A percentile compares a stretch with the other conserved stretches of the same genome.
These are phyloP conservation scores for Dicorynia guianensis DNA, from an alignment of 306 rosid genomes.

Conservation along the genomic window DNA sequence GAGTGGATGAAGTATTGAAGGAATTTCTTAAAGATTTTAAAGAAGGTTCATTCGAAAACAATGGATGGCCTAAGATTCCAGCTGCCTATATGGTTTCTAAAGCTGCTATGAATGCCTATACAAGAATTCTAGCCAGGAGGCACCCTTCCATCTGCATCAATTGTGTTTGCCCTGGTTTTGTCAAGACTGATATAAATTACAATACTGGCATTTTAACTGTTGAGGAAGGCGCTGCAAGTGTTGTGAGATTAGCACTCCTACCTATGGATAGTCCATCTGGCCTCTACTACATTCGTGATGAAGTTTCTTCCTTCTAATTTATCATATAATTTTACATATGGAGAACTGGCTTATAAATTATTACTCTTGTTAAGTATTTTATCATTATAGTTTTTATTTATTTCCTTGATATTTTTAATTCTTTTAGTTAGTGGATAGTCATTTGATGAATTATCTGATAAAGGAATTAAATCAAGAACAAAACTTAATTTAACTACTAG, in stretches of 20 bases:
- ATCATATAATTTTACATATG: too few species aligned
- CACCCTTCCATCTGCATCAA: neutral
- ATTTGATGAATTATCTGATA: too few species aligned
- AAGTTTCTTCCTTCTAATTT: neutral
- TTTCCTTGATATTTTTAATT: too few species aligned
- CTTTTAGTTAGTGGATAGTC: too few species aligned
- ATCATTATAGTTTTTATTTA: too few species aligned
- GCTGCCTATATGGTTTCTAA: slow-evolving; percentile 1
- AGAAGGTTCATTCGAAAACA: neutral
- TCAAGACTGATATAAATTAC: neutral
- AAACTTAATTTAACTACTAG: too few species aligned
- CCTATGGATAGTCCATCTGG: neutral
- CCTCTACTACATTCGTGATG: neutral
- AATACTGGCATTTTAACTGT: neutral
- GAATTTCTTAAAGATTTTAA: neutral
- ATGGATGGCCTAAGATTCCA: slow-evolving; percentile 4
- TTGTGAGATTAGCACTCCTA: neutral
- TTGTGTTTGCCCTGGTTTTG: slow-evolving; percentile 7
- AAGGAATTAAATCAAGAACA: too few species aligned
- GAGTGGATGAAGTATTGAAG: neutral
- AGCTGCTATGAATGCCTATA: slow-evolving; percentile 2
- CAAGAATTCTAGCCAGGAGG: slow-evolving; percentile 13
- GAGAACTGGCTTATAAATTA: too few species aligned
- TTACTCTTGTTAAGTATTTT: too few species aligned
- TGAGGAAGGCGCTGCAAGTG: slow-evolving; percentile 3